Conservation (phyloP, 179 eudicot species). For the Sideroxylon spinosum region DNA sequence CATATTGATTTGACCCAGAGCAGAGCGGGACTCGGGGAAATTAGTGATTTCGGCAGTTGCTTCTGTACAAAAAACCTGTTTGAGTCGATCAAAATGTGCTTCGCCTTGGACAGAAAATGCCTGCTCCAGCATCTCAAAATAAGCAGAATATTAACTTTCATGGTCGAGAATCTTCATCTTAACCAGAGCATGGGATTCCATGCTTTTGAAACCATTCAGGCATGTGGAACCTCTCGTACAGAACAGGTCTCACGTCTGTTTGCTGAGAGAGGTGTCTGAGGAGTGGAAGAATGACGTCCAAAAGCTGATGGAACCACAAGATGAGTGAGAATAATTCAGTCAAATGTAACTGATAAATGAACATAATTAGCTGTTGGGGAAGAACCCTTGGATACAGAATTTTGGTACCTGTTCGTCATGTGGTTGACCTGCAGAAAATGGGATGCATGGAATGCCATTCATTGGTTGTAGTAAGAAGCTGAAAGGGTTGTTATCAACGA, state of each 20-base stretch:
- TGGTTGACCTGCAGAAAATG: conserved; percentile 93
- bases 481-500: conserved; percentile 95
- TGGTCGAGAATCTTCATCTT: conserved; percentile 17
- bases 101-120: conserved; percentile 9
- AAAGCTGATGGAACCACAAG: conserved; percentile 54
- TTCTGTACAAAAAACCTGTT: conserved; percentile 25
- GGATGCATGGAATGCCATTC: conserved; percentile 92
- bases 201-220: conserved; percentile 97
- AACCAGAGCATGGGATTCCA: conserved; percentile 64
- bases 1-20: neutral
- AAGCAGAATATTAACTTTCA: conserved; percentile 14
- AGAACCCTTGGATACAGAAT: neutral
- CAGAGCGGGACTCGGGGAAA: neutral
- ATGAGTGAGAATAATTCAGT: conserved; percentile 10
- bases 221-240: conserved; percentile 84
- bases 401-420: conserved; percentile 72
- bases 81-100: neutral
- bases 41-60: conserved; percentile 6
- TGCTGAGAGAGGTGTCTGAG: conserved; percentile 69
- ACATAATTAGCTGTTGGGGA: neutral
- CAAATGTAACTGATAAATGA: neutral
- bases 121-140: neutral
- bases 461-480: conserved; percentile 91
- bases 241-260: conserved; percentile 69
- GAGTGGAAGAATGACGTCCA: conserved; percentile 80